These are phyloP conservation scores for Akebia trifoliata DNA, from an alignment of 164 flowering plant genomes.

Conservation along the genomic window DNA sequence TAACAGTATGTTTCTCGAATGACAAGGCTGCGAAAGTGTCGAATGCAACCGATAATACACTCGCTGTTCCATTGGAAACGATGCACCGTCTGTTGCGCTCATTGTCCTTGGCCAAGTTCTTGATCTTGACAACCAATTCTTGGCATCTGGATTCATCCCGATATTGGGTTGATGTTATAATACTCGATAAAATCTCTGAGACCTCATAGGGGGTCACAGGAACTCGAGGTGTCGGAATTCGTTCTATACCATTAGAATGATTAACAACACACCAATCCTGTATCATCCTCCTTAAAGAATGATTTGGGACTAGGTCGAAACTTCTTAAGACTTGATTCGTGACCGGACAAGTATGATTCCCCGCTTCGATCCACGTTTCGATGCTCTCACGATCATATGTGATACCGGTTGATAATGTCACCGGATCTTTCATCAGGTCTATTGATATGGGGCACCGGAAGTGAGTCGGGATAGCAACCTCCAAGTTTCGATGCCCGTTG, in stretches of 20 bases:
- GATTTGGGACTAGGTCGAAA: conserved; percentile 67
- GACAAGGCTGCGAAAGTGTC: conserved; percentile 26
- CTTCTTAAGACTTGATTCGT: conserved; percentile 45
- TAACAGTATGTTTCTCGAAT: conserved; percentile 13
- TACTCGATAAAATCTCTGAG: conserved; percentile 26
- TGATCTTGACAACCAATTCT: conserved; percentile 45
- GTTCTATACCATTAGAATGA: conserved; percentile 48
- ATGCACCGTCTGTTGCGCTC: conserved; percentile 52
- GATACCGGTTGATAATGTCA: conserved; percentile 69
- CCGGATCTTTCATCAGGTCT: conserved; percentile 92
- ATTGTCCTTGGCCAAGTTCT: conserved; percentile 40
- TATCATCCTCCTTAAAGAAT: conserved; percentile 58
- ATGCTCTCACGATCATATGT: conserved; percentile 79
- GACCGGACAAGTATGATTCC: conserved; percentile 60
- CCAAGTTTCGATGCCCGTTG: conserved; percentile 12
- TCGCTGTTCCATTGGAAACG: conserved; percentile 26
- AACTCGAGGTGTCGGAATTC: conserved; percentile 78
- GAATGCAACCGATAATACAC: conserved; percentile 37
- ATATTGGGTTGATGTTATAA: too few species aligned
- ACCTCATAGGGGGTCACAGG: conserved; percentile 44
- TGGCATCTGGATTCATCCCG: conserved; percentile 31
- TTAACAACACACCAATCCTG: conserved; percentile 87
- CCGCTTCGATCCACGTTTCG: conserved; percentile 74
- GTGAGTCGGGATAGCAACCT: conserved; percentile 45
- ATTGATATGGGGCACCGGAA: conserved; percentile 83